Conservation (phyloP, 2,329 filamentous ascomycete genomes). For the Exophiala lecanii-corni region DNA sequence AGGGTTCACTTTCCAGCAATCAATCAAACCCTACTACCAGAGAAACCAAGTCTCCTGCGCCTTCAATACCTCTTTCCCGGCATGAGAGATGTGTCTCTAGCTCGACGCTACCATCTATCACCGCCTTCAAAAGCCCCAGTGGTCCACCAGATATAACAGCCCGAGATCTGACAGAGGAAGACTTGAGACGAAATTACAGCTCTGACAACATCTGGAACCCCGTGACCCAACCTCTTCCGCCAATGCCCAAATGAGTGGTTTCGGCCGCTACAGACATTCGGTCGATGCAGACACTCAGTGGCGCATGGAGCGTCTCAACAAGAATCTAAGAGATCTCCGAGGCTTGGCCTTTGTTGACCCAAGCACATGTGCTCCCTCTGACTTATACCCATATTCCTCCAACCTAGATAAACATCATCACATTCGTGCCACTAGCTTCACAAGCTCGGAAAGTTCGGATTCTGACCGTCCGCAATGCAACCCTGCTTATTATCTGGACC, state of each 20-base stretch:
- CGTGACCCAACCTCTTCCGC: constrained; percentile 15
- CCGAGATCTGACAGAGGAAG: constrained; percentile 11
- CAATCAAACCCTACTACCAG: background rate
- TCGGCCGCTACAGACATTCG: constrained; percentile 23
- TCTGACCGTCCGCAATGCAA: constrained; percentile 1
- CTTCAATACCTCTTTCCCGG: background rate
- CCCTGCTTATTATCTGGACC: constrained; percentile 12
- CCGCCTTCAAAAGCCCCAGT: background rate
- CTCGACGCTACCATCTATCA: constrained; percentile 6
- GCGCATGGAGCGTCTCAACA: constrained; percentile 18
- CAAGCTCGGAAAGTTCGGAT: constrained; percentile 14
- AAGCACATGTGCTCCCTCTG: constrained; percentile 15
- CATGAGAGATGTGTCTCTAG: constrained; percentile 8
- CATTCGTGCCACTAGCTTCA: constrained; percentile 12
- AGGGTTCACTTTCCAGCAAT: background rate
- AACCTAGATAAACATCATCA: constrained; percentile 12
- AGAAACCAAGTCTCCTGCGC: background rate
- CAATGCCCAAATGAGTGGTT: constrained; percentile 23
- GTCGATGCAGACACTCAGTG: constrained; percentile 21
- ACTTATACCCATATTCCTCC: constrained; percentile 18
- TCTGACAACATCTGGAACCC: constrained; percentile 18
- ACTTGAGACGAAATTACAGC: constrained; percentile 22
- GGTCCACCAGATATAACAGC: constrained; percentile 17
- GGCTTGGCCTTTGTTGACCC: constrained; percentile 15
- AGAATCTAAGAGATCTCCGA: constrained; percentile 12